Conservation (phyloP, 805 yeast species). For the Barnettozyma salicaria region DNA sequence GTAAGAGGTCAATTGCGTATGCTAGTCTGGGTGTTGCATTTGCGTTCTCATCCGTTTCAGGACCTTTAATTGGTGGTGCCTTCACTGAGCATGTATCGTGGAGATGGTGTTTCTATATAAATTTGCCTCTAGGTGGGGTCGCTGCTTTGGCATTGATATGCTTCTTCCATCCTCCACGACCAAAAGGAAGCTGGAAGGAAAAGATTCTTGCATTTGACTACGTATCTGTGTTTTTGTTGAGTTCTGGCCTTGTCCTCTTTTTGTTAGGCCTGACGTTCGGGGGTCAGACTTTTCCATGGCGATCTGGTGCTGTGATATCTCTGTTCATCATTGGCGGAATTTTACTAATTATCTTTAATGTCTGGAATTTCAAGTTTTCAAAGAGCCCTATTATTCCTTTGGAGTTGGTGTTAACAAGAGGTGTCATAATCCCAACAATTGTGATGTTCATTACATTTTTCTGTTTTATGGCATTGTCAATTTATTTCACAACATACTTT, state of each 20-base stretch:
- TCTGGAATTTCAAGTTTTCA: slow-evolving; percentile 38
- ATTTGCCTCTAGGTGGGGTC: slow-evolving; percentile 58
- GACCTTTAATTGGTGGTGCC: slow-evolving; percentile 66
- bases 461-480: slow-evolving; percentile 34
- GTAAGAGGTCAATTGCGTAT: slow-evolving; percentile 15
- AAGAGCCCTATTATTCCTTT: slow-evolving; percentile 41
- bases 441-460: slow-evolving; percentile 33
- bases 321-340: slow-evolving; percentile 44
- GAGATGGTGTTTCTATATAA: slow-evolving; percentile 75
- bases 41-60: slow-evolving; percentile 46
- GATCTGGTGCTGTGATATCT: slow-evolving; percentile 44
- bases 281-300: slow-evolving; percentile 47
- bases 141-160: slow-evolving; percentile 34
- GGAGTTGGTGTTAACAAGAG: slow-evolving; percentile 33
- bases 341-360: slow-evolving; percentile 29
- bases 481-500: slow-evolving; percentile 42
- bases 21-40: slow-evolving; percentile 30
- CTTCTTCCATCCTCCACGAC: slow-evolving; percentile 43
- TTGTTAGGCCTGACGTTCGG: slow-evolving; percentile 51
- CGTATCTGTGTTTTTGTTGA: slow-evolving; percentile 40
- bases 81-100: slow-evolving; percentile 54
- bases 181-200: slow-evolving; percentile 32
- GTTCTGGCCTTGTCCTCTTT: slow-evolving; percentile 39
- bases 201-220: slow-evolving; percentile 43
- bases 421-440: slow-evolving; percentile 27